Base-by-base conservation (phyloP, 1,139 yeast species). In the Hansenula lynferdii region DNA sequence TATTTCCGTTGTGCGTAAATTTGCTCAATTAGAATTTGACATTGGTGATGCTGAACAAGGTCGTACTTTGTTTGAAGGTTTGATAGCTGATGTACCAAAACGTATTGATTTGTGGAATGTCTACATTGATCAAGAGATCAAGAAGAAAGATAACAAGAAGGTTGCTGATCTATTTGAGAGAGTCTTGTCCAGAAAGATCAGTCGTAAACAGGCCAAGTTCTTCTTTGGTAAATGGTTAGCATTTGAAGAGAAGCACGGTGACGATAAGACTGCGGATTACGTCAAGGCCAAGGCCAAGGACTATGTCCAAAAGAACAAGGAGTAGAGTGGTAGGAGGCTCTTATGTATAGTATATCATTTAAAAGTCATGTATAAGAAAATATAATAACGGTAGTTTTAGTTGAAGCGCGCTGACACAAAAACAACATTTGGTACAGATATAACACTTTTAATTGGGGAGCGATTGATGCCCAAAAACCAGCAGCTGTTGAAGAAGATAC, bases 1-100 rank as follows among this genome's bases (percentile, higher is more conserved):
- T 53, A 73, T 86, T 47, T 94, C 85, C 47, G 77, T 83, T 42
- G 95, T 87, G 15, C 76, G 82, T 54, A 89, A 85, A 62, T 90
- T 86, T 64, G 97, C 96, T 21, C 92, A 84, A 59, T 66, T 90
- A 38, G 97, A 92, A 63, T 92, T 82, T 58, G 61, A 73, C 48
- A 78, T 81, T 58, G 97, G 97, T 50, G 96, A 87, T 50, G 69
- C 86, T 10, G 98, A 92, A 64, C 94, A 92, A 60, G 98, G 95
- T 40, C 80, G 97, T 61, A 85, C 97, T 2, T 70, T 92, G 51
- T 87, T 90, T 56, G 97, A 92, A 67, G 97, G 97, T 37, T 75
- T 92, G 46, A 65, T 92, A 41, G 77, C 94, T 25, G 94, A 89
- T 57, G 94, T 86, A 36, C 95, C 97, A 43, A 87, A 87, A 69